Percentiles rank a stretch among this genome's conserved stretches.
Conservation (phyloP, 441 rosid genomes). For the Euphorbia celastroides region DNA sequence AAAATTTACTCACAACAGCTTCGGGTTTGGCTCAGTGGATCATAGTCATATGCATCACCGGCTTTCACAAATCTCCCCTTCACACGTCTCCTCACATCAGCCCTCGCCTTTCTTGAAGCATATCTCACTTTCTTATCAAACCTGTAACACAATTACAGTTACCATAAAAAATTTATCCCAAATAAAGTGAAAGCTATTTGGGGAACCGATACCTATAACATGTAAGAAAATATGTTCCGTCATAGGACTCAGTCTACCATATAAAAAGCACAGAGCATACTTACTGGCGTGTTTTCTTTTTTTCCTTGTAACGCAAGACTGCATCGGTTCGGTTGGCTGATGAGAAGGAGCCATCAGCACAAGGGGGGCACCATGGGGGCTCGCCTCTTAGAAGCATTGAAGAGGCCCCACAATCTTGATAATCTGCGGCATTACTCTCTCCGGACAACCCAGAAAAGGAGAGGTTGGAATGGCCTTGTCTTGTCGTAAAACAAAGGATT, state of each 20-base stretch:
- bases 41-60: constrained; percentile 94
- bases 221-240: too few relatives aligned
- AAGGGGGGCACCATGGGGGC: constrained; percentile 84
- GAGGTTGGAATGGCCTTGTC: constrained; percentile 57
- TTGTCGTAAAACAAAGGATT: constrained; percentile 48
- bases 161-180: constrained; percentile 5
- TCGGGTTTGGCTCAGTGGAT: constrained; percentile 76
- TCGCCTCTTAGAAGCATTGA: constrained; percentile 74
- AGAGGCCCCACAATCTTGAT: constrained; percentile 92
- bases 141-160: constrained; percentile 33
- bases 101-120: constrained; percentile 93
- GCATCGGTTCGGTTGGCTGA: constrained; percentile 75
- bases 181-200: background rate
- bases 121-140: constrained; percentile 94
- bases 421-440: constrained; percentile 72
- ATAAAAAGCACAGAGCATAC: constrained; percentile 26
- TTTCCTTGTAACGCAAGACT: constrained; percentile 95
- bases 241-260: too few relatives aligned
- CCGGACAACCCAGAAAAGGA: constrained; percentile 94
- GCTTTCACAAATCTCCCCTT: constrained; percentile 93
- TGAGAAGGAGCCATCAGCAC: constrained; percentile 50
- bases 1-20: constrained; percentile 60
- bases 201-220: too few relatives aligned
- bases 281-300: constrained; percentile 92
- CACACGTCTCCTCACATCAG: constrained; percentile 81